These are phyloP conservation scores for Cordyceps cateniannulata DNA, from an alignment of 2,329 filamentous ascomycete species.

Conservation along the genomic window DNA sequence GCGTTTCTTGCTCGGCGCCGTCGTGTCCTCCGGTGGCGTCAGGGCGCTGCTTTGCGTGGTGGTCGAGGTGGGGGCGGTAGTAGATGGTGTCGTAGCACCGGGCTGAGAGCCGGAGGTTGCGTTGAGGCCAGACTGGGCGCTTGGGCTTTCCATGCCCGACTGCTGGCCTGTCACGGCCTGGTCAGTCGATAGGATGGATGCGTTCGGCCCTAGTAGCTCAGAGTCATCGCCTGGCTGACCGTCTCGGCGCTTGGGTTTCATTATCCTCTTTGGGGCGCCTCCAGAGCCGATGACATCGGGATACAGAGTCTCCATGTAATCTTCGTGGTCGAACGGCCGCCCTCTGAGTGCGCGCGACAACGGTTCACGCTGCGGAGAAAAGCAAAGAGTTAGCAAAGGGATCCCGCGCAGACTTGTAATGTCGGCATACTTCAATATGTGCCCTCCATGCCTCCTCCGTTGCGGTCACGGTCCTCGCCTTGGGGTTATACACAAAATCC, in stretches of 20 bases:
- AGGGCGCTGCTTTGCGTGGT: slow-evolving; percentile 33
- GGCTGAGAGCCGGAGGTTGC: neutral
- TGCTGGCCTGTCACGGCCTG: neutral
- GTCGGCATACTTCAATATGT: slow-evolving; percentile 44
- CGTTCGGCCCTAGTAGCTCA: slow-evolving; percentile 41
- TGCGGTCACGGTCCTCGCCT: slow-evolving; percentile 45
- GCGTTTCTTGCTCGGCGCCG: slow-evolving; percentile 38
- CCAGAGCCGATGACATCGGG: slow-evolving; percentile 54
- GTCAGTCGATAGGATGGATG: slow-evolving; percentile 36
- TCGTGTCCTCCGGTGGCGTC: slow-evolving; percentile 49
- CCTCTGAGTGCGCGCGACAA: slow-evolving; percentile 50
- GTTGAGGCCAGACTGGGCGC: neutral
- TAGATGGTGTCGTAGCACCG: neutral
- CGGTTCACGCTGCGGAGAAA: slow-evolving; percentile 43
- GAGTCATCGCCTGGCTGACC: slow-evolving; percentile 38
- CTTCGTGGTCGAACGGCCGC: slow-evolving; percentile 53
- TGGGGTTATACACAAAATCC: slow-evolving; percentile 48
- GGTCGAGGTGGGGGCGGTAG: neutral
- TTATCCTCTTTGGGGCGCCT: slow-evolving; percentile 52
- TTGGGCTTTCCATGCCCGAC: neutral
- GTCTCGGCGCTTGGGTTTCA: slow-evolving; percentile 48
- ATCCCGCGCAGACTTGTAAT: neutral
- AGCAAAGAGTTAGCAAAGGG: slow-evolving; percentile 15
- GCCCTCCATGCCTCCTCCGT: slow-evolving; percentile 51
- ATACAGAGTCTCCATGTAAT: slow-evolving; percentile 55